phyloP scores from a whole-genome alignment of 2,329 filamentous ascomycete species.

The Cryphonectria japonica region DNA sequence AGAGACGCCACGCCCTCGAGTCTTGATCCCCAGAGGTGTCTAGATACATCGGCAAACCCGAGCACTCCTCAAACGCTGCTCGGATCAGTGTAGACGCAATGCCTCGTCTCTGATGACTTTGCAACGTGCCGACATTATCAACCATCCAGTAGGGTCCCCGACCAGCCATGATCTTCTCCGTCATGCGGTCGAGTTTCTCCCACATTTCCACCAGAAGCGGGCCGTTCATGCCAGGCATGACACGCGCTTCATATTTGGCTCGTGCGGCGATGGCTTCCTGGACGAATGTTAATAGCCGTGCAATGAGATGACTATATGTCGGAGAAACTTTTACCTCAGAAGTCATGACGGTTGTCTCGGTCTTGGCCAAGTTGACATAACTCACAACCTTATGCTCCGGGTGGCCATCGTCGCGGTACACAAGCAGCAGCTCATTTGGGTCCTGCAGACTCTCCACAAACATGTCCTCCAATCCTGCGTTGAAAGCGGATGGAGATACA shows the following conservation, averaged over 20 bases:
- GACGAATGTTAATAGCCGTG: neutral
- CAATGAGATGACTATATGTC: neutral
- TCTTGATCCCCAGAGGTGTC: conserved; percentile 25
- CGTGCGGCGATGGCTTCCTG: conserved; percentile 6
- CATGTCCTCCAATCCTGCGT: conserved; percentile 19
- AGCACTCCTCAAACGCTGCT: conserved; percentile 10
- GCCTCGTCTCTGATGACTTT: conserved; percentile 14
- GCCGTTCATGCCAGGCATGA: conserved; percentile 21
- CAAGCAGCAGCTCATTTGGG: conserved; percentile 15
- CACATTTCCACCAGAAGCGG: conserved; percentile 22
- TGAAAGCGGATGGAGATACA: conserved; percentile 5
- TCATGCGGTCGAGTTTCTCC: conserved; percentile 22
- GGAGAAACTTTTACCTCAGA: conserved; percentile 9
- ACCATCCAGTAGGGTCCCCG: conserved; percentile 12
- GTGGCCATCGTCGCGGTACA: conserved; percentile 17
- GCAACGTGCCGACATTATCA: conserved; percentile 23
- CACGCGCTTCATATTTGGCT: conserved; percentile 7
- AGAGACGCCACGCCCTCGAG: conserved; percentile 18
- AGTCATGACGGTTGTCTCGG: conserved; percentile 5
- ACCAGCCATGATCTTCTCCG: conserved; percentile 17
- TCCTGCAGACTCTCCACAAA: conserved; percentile 19
- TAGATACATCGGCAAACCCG: conserved; percentile 16
- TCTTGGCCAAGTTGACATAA: conserved; percentile 24
- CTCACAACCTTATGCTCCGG: conserved; percentile 17
- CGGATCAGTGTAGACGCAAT: conserved; percentile 18